Conservation (phyloP, 2,329 filamentous ascomycete genomes). For the Talaromyces atroroseus region DNA sequence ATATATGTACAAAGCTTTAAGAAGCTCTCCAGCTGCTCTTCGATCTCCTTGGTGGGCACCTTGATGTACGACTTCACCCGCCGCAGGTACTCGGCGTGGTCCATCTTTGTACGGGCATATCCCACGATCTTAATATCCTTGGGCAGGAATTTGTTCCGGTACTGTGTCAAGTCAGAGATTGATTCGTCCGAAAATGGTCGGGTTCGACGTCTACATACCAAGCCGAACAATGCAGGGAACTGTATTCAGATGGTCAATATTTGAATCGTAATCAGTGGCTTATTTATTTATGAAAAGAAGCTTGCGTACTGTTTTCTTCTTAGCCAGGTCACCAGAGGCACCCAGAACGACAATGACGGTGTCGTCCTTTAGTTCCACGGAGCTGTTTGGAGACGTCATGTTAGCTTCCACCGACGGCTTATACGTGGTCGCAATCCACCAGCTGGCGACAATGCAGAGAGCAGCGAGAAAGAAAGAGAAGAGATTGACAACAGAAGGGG, state of each 20-base stretch:
- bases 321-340: conserved; percentile 93
- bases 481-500: not conserved
- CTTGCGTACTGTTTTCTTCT: conserved; percentile 91
- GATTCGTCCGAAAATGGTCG: not conserved
- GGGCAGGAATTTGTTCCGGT: conserved; percentile 95
- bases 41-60: conserved; percentile 93
- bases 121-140: conserved; percentile 96
- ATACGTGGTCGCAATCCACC: not conserved
- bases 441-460: not conserved
- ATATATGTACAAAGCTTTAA: conserved; percentile 83
- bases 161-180: conserved; percentile 49
- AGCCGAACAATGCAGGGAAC: conserved; percentile 95
- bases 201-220: conserved; percentile 62
- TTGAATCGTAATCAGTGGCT: no score
- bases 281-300: no score
- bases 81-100: conserved; percentile 89
- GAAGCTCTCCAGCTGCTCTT: conserved; percentile 92
- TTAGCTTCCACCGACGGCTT: conserved; percentile 18
- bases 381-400: conserved; percentile 52
- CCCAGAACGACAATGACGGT: conserved; percentile 94
- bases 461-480: not conserved
- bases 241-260: conserved; percentile 33
- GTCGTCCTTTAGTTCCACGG: conserved; percentile 96
- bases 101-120: conserved; percentile 99
- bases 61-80: conserved; percentile 98